These are phyloP conservation scores for Geosmithia morbida DNA, from an alignment of 2,329 filamentous ascomycete species.

Conservation along the genomic window DNA sequence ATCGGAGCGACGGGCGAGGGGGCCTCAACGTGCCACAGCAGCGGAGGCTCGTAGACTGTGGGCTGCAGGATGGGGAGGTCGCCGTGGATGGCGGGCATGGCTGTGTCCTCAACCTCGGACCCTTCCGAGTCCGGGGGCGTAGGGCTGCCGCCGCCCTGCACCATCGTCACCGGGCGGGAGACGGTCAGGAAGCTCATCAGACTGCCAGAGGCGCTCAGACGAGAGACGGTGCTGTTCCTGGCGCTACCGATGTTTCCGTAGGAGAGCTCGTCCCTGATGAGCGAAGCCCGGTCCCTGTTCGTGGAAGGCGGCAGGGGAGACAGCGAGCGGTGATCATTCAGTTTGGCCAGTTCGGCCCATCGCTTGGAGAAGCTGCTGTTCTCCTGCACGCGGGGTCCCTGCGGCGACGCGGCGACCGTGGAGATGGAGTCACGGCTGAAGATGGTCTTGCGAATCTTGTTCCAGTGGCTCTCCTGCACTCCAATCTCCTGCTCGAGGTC, in stretches of 20 bases:
- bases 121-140: conserved; percentile 36
- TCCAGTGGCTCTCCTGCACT: conserved; percentile 44
- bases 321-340: not conserved
- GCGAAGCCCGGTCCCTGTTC: not conserved
- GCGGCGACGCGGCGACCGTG: conserved; percentile 19
- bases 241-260: not conserved
- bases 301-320: not conserved
- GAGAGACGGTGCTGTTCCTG: not conserved
- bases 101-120: conserved; percentile 13
- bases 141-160: conserved; percentile 26
- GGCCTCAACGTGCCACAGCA: not conserved
- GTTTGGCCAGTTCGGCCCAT: not conserved
- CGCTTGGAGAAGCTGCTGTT: not conserved
- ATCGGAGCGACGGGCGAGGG: not conserved
- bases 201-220: not conserved
- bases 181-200: conserved; percentile 1
- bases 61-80: not conserved
- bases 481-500: conserved; percentile 49
- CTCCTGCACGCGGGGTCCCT: not conserved
- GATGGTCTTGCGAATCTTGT: conserved; percentile 37
- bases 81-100: not conserved
- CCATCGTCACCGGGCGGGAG: conserved; percentile 6
- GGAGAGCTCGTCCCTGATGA: not conserved
- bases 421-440: conserved; percentile 32
- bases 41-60: not conserved